These are phyloP conservation scores for Ogataea nitratoaversa DNA, from an alignment of 805 yeast species.

Conservation along the genomic window DNA sequence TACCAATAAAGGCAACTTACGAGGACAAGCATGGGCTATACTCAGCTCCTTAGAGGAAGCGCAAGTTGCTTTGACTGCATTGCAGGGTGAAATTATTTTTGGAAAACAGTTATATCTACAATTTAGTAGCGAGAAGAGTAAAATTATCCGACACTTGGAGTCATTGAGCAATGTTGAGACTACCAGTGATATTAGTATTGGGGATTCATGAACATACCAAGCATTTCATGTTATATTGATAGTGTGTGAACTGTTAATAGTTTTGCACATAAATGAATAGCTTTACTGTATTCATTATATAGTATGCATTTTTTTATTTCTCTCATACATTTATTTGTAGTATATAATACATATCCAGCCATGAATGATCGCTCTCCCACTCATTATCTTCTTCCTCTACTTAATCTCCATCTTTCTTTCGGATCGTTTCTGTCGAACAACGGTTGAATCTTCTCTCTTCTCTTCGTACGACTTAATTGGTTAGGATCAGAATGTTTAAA, in stretches of 20 bases:
- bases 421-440: conserved; percentile 56
- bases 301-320: too few relatives aligned
- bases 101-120: conserved; percentile 46
- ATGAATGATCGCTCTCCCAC: too few relatives aligned
- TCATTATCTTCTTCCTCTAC: conserved; percentile 33
- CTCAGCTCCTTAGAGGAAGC: conserved; percentile 49
- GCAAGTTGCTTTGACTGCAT: conserved; percentile 41
- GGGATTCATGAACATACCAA: too few relatives aligned
- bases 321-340: too few relatives aligned
- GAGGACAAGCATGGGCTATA: conserved; percentile 68
- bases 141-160: conserved; percentile 18
- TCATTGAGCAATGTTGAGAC: not conserved
- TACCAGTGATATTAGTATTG: not conserved
- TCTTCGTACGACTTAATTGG: conserved; percentile 46
- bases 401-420: conserved; percentile 74
- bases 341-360: too few relatives aligned
- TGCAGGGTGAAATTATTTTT: conserved; percentile 48
- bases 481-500: conserved; percentile 59
- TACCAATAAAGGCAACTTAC: conserved; percentile 38
- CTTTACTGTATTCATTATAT: too few relatives aligned
- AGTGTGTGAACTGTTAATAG: too few relatives aligned
- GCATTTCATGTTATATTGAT: too few relatives aligned
- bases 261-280: too few relatives aligned
- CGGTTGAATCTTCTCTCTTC: conserved; percentile 68
- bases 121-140: conserved; percentile 35